These are phyloP conservation scores for Beauveria australis DNA, from an alignment of 2,329 filamentous ascomycete genomes.

Conservation along the genomic window DNA sequence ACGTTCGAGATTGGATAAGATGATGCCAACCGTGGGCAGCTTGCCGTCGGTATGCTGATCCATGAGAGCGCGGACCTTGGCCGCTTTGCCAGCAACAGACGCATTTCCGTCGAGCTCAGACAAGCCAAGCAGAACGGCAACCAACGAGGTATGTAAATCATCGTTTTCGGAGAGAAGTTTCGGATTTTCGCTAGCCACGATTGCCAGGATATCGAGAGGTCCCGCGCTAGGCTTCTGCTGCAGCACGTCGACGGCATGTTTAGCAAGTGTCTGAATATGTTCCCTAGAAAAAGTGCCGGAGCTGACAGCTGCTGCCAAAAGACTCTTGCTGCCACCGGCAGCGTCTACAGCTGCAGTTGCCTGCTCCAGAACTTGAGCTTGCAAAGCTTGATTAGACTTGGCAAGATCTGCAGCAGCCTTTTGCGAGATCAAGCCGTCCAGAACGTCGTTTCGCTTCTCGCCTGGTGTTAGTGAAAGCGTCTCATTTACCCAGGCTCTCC, in stretches of 20 bases:
- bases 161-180: conserved; percentile 37
- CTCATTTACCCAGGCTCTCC: conserved; percentile 35
- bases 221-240: conserved; percentile 29
- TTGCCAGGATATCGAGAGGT: conserved; percentile 40
- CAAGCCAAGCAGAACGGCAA: conserved; percentile 45
- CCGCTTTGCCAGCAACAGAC: conserved; percentile 31
- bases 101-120: conserved; percentile 38
- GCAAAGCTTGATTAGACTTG: conserved; percentile 31
- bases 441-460: conserved; percentile 20
- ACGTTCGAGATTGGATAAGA: conserved; percentile 46
- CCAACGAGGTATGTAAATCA: conserved; percentile 38
- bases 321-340: conserved; percentile 27
- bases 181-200: conserved; percentile 27
- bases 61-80: conserved; percentile 35
- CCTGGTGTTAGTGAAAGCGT: conserved; percentile 28
- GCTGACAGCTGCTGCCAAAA: conserved; percentile 40
- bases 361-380: conserved; percentile 36
- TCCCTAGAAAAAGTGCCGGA: conserved; percentile 32
- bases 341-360: conserved; percentile 31
- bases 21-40: conserved; percentile 40
- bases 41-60: conserved; percentile 34
- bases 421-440: conserved; percentile 41
- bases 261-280: conserved; percentile 25
- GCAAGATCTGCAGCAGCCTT: conserved; percentile 31
- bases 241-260: conserved; percentile 26